phyloP scores from a whole-genome alignment of 169 alveolate species.

The Perkinsus marinus region DNA sequence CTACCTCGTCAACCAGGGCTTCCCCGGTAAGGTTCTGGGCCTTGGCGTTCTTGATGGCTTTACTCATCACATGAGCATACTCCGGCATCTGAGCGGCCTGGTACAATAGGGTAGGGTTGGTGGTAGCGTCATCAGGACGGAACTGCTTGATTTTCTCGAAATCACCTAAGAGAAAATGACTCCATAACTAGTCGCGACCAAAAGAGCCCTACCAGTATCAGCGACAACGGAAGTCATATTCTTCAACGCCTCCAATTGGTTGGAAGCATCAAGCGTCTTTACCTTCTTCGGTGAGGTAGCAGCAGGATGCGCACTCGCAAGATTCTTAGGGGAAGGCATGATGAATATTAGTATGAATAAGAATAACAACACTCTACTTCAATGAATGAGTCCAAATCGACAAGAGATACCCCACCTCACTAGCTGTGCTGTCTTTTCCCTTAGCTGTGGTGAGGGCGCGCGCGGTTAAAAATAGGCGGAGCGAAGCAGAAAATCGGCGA shows the following conservation, averaged over 20 bases:
- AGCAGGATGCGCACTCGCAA: background rate
- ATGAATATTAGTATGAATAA: background rate
- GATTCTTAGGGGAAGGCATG: background rate
- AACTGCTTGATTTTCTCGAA: slow-evolving; percentile 37
- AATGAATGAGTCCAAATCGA: background rate
- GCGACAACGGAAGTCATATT: slow-evolving; percentile 49
- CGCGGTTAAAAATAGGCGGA: background rate
- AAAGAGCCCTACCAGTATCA: slow-evolving; percentile 52
- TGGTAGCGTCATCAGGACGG: slow-evolving; percentile 65
- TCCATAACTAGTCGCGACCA: no score
- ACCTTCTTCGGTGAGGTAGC: background rate
- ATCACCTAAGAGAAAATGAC: slow-evolving; percentile 21
- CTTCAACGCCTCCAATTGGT: slow-evolving; percentile 4
- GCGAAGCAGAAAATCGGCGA: background rate
- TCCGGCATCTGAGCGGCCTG: slow-evolving; percentile 41
- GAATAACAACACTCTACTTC: background rate
- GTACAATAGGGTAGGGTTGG: slow-evolving; percentile 63
- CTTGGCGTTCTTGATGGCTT: slow-evolving; percentile 23
- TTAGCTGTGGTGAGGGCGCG: background rate
- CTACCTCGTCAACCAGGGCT: background rate
- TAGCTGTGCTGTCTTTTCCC: background rate
- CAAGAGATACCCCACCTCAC: background rate
- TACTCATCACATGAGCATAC: slow-evolving; percentile 17
- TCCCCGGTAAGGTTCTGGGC: background rate
- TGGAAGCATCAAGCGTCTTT: background rate